Percentiles rank a stretch among this genome's conserved stretches.
phyloP scores from a whole-genome alignment of 768 basidiomycete genomes.

The Lepiota subincarnata region DNA sequence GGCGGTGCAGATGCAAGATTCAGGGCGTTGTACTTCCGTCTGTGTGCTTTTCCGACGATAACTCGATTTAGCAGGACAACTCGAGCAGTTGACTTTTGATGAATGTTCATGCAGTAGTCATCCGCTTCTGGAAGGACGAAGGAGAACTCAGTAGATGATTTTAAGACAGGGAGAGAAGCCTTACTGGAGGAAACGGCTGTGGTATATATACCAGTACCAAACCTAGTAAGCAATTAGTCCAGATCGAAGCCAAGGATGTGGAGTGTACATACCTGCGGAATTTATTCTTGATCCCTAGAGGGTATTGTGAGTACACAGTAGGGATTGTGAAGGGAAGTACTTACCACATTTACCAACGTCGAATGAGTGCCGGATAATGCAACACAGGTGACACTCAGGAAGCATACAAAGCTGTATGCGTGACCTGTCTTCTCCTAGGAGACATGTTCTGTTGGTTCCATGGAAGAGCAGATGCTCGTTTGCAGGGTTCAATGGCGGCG shows the following conservation, averaged over 20 bases:
- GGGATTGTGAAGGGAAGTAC: conserved; percentile 14
- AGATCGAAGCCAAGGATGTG: too few species aligned
- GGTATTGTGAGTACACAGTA: conserved; percentile 1
- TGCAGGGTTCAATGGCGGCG: conserved; percentile 25
- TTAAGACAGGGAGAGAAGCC: conserved; percentile 13
- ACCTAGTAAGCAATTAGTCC: conserved; percentile 29
- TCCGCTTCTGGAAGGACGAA: conserved; percentile 48
- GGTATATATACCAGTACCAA: conserved; percentile 68
- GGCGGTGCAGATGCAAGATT: conserved; percentile 45
- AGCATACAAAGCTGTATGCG: conserved; percentile 46
- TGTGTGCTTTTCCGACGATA: conserved; percentile 56
- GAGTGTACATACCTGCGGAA: conserved; percentile 29
- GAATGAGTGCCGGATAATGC: conserved; percentile 54
- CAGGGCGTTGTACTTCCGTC: conserved; percentile 44
- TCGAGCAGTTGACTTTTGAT: conserved; percentile 38
- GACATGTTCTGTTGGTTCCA: conserved; percentile 58
- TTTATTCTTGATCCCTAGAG: conserved; percentile 49
- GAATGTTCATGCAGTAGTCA: conserved; percentile 49
- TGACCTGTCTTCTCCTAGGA: conserved; percentile 48
- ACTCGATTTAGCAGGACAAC: conserved; percentile 58
- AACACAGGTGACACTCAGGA: conserved; percentile 51
- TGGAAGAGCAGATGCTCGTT: conserved; percentile 65
- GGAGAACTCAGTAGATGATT: conserved; percentile 5
- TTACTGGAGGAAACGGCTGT: conserved; percentile 63
- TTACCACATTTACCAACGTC: conserved; percentile 56